Percentiles rank a stretch among this genome's conserved stretches.
phyloP scores from a whole-genome alignment of 139 green algal genomes.

The Chlamydomonas sp. region DNA sequence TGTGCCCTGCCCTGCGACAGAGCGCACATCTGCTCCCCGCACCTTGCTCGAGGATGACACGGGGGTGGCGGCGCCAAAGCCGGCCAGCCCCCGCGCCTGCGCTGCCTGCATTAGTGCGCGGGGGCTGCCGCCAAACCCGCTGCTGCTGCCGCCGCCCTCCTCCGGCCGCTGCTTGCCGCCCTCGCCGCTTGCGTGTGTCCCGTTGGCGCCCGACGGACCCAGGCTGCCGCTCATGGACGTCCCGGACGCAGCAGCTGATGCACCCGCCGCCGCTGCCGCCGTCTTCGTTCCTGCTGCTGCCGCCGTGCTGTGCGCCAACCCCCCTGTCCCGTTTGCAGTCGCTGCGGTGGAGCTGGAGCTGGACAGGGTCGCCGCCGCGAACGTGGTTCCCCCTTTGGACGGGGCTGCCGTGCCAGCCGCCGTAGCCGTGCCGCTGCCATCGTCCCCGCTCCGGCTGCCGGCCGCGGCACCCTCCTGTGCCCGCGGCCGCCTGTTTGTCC shows the following conservation, averaged over 20 bases:
- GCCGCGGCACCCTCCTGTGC: constrained; percentile 15
- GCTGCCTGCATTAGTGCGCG: too few relatives aligned
- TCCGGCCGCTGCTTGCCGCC: too few relatives aligned
- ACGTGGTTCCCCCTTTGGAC: background rate
- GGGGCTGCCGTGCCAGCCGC: background rate
- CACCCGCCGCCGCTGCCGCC: background rate
- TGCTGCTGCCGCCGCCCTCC: constrained; percentile 11
- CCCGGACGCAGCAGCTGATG: too few relatives aligned
- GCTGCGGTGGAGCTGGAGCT: constrained; percentile 20
- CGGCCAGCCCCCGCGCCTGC: too few relatives aligned
- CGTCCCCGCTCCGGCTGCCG: constrained; percentile 33
- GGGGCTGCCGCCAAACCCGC: background rate
- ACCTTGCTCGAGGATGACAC: too few relatives aligned
- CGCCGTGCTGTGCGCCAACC: background rate
- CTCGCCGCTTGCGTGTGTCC: too few relatives aligned
- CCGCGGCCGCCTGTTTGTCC: constrained; percentile 24
- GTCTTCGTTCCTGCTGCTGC: background rate
- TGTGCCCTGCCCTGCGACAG: too few relatives aligned
- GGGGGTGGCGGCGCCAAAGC: too few relatives aligned
- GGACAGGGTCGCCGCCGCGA: background rate
- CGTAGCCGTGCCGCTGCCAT: background rate
- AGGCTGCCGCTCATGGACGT: too few relatives aligned
- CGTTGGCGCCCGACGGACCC: too few relatives aligned
- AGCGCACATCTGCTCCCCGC: too few relatives aligned
- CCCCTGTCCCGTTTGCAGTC: background rate